These are phyloP conservation scores for Penicillium cataractarum DNA, from an alignment of 495 filamentous ascomycete species.

Conservation along the genomic window DNA sequence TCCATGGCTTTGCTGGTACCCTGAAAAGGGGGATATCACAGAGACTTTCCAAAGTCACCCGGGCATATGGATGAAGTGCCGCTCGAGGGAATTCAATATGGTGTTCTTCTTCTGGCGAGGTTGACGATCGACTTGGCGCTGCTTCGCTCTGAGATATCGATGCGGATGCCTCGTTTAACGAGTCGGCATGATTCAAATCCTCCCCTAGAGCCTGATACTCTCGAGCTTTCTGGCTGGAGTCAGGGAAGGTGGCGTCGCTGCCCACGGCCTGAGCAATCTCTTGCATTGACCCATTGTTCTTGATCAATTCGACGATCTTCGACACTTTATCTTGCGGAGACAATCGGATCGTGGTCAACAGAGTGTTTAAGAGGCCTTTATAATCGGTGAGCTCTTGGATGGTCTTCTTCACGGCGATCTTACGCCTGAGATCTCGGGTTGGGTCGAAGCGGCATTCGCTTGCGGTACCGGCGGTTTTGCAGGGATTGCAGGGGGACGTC, in stretches of 20 bases:
- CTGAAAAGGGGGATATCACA: constrained; percentile 42
- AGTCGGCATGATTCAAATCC: constrained; percentile 11
- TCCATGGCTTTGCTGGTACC: constrained; percentile 50
- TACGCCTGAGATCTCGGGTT: constrained; percentile 43
- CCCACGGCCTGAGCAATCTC: constrained; percentile 33
- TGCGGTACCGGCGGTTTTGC: constrained; percentile 26
- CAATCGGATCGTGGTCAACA: constrained; percentile 35
- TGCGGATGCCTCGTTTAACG: neutral
- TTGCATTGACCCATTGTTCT: constrained; percentile 24
- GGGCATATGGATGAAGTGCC: constrained; percentile 26
- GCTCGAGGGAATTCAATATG: constrained; percentile 13
- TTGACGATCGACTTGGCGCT: constrained; percentile 16
- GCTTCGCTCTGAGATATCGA: constrained; percentile 4
- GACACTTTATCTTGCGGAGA: constrained; percentile 29
- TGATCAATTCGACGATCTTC: constrained; percentile 33
- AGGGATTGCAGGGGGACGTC: constrained; percentile 45
- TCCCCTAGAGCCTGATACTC: constrained; percentile 17
- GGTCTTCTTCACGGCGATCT: constrained; percentile 44
- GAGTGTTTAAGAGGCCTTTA: constrained; percentile 34
- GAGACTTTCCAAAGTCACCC: constrained; percentile 41
- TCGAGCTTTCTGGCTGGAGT: constrained; percentile 14
- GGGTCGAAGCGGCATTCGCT: constrained; percentile 46
- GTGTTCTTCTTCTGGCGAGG: constrained; percentile 17
- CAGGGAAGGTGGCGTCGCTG: constrained; percentile 21
- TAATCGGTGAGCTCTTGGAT: constrained; percentile 41